Evolutionary conservation across 345 rosid species (phyloP).

Genomic region (Balakata baccata): DNA sequence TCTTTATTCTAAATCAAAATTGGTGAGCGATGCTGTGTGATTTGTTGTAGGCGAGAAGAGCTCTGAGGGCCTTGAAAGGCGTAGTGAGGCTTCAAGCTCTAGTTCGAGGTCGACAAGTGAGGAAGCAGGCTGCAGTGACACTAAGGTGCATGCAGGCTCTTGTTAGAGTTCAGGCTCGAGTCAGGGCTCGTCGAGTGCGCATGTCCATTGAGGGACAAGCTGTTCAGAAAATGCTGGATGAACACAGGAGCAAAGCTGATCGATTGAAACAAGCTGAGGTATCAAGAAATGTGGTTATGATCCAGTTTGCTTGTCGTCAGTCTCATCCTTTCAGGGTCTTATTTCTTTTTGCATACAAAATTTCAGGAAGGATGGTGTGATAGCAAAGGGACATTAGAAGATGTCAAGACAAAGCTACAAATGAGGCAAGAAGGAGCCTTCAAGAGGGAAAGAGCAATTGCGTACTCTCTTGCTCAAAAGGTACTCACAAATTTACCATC

Average conservation of each 20-base stretch:
- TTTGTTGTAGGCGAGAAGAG: slow-evolving; percentile 70
- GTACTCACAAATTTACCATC: slow-evolving; percentile 27
- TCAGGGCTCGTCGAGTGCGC: slow-evolving; percentile 85
- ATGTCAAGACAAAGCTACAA: slow-evolving; percentile 67
- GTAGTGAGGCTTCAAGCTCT: slow-evolving; percentile 92
- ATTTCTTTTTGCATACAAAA: background rate
- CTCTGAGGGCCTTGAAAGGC: slow-evolving; percentile 82
- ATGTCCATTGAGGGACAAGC: slow-evolving; percentile 86
- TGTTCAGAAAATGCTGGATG: slow-evolving; percentile 64
- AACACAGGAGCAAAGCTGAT: slow-evolving; percentile 57
- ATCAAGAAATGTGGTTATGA: background rate
- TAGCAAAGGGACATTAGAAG: slow-evolving; percentile 80
- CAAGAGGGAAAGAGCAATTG: slow-evolving; percentile 87
- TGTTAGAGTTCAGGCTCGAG: slow-evolving; percentile 90
- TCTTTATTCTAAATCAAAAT: background rate
- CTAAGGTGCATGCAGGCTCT: slow-evolving; percentile 97
- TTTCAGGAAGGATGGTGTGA: slow-evolving; percentile 94
- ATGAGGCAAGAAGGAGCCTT: slow-evolving; percentile 88
- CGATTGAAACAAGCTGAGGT: slow-evolving; percentile 83
- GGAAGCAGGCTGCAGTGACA: slow-evolving; percentile 97
- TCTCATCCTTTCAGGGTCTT: background rate
- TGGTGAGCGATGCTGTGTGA: background rate
- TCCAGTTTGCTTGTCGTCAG: background rate
- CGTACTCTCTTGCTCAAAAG: slow-evolving; percentile 87
- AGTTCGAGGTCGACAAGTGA: slow-evolving; percentile 86